Conservation (phyloP, 768 basidiomycete genomes). For the Galerina marginata region DNA sequence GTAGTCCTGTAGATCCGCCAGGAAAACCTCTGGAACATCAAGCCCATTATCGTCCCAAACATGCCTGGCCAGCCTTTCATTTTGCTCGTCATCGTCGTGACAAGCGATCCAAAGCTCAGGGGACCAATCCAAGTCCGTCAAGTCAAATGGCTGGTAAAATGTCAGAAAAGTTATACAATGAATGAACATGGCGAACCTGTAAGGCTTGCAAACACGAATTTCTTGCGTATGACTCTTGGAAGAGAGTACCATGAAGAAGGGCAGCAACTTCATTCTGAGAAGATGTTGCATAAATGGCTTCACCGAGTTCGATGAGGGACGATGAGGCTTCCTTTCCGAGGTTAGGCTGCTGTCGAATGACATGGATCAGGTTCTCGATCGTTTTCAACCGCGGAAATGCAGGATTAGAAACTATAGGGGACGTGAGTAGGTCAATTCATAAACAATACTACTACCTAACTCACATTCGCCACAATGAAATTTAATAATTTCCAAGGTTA, state of each 20-base stretch:
- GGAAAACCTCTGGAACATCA: constrained; percentile 75
- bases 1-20: constrained; percentile 62
- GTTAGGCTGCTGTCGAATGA: constrained; percentile 78
- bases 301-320: constrained; percentile 79
- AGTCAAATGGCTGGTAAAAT: constrained; percentile 78
- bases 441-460: constrained; percentile 27
- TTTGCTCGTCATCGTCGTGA: constrained; percentile 89
- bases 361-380: constrained; percentile 70
- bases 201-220: constrained; percentile 90
- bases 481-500: constrained; percentile 72
- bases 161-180: constrained; percentile 8
- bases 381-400: constrained; percentile 78
- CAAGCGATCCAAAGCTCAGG: constrained; percentile 86
- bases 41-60: constrained; percentile 97
- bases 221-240: constrained; percentile 88
- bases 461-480: constrained; percentile 78
- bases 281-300: constrained; percentile 73
- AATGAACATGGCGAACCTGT: constrained; percentile 55
- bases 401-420: constrained; percentile 60
- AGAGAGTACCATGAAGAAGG: constrained; percentile 74
- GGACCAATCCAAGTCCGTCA: constrained; percentile 95
- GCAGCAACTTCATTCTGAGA: constrained; percentile 65
- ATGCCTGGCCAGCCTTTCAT: constrained; percentile 76
- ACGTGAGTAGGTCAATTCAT: not conserved
- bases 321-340: constrained; percentile 85